Conservation (phyloP, 2,329 filamentous ascomycete genomes). For the Paraphaeosphaeria sporulosa region DNA sequence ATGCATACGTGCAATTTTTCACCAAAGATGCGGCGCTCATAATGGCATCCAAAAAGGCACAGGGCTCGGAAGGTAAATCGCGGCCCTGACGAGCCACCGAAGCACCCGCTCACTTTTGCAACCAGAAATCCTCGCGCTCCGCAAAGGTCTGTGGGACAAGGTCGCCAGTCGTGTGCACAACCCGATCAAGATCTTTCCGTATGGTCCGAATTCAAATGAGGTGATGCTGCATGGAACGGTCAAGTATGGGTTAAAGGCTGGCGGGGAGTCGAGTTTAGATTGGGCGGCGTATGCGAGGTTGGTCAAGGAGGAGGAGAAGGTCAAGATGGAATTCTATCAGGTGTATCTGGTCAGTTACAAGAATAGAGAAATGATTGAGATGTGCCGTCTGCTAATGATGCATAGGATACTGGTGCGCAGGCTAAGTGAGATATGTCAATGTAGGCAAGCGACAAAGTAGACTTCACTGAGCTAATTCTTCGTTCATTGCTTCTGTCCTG, state of each 20-base stretch:
- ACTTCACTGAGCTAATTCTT: not conserved
- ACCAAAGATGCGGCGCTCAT: slow-evolving; percentile 59
- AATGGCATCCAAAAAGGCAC: slow-evolving; percentile 59
- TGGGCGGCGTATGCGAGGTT: slow-evolving; percentile 65
- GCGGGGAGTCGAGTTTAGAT: slow-evolving; percentile 55
- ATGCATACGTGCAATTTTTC: slow-evolving; percentile 58
- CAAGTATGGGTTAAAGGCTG: slow-evolving; percentile 61
- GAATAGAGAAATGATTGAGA: not conserved
- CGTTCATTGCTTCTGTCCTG: too few species aligned
- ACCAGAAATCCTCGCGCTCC: slow-evolving; percentile 59
- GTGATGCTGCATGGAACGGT: slow-evolving; percentile 64
- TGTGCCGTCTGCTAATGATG: slow-evolving; percentile 7
- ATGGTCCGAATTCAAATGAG: slow-evolving; percentile 55
- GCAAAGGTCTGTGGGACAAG: slow-evolving; percentile 63
- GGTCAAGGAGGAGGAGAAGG: slow-evolving; percentile 58
- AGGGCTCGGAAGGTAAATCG: slow-evolving; percentile 54
- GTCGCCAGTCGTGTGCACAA: slow-evolving; percentile 57
- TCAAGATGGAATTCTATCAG: slow-evolving; percentile 64
- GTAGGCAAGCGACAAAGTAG: not conserved
- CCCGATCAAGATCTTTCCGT: slow-evolving; percentile 59
- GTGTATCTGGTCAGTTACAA: slow-evolving; percentile 59
- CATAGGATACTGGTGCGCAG: slow-evolving; percentile 21
- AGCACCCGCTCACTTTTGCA: not conserved
- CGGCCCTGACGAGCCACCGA: not conserved
- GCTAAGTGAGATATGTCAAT: slow-evolving; percentile 1